Evolutionary conservation across 1,284 basidiomycete genomes (phyloP).

Genomic region (Ceratobasidium sp.): DNA sequence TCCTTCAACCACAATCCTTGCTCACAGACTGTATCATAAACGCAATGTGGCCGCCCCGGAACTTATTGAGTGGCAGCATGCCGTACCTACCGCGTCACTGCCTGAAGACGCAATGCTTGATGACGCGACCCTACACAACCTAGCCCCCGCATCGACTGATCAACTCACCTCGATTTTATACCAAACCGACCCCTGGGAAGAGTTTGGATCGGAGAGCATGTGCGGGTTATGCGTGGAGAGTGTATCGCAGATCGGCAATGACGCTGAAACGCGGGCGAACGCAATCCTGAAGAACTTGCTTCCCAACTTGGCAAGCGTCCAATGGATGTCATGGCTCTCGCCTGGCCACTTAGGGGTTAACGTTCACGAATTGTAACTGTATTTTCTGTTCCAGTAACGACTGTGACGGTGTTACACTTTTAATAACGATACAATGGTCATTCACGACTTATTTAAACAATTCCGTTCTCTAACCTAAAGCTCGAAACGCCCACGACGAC

Average conservation of each 20-base stretch:
- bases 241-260: not conserved
- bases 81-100: slow-evolving; percentile 1
- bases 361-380: not conserved
- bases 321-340: slow-evolving; percentile 40
- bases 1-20: slow-evolving; percentile 35
- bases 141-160: slow-evolving; percentile 2
- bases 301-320: slow-evolving; percentile 2
- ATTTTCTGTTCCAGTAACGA: no score
- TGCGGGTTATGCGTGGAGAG: slow-evolving; percentile 18
- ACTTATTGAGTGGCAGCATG: slow-evolving; percentile 30
- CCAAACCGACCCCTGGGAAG: slow-evolving; percentile 4
- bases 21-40: slow-evolving; percentile 37
- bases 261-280: slow-evolving; percentile 27
- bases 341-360: slow-evolving; percentile 19
- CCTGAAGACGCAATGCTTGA: not conserved
- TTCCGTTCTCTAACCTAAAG: no score
- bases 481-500: no score
- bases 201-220: not conserved
- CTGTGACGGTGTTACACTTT: no score
- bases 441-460: no score
- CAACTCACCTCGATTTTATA: slow-evolving; percentile 21
- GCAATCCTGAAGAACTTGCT: not conserved
- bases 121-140: not conserved
- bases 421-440: no score
- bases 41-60: slow-evolving; percentile 12